Base-by-base conservation (phyloP, 192 early-diverging fungal species). In the Backusella parvicylindrica region DNA sequence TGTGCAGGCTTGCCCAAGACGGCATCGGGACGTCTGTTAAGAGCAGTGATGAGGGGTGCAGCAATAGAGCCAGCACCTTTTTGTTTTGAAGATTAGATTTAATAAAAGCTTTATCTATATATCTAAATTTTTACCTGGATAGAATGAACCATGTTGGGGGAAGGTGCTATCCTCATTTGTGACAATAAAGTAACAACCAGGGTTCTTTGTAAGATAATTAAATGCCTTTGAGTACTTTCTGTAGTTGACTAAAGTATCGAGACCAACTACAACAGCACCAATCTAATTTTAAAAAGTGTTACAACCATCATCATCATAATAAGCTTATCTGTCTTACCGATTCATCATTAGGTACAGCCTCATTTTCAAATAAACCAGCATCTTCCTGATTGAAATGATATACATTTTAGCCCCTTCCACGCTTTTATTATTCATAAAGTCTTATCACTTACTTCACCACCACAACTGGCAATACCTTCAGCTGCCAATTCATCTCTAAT, bases 141-240 rank as follows among this genome's bases (percentile, higher is more conserved):
- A 95, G 41, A 93, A 74, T 33, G 87, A 79, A 18, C 89, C 90
- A 60, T 87, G 91, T 28, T 91, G 86, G 15, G 98, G 98, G 80
- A 92, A 97, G 7, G 96, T 97, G 36, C 89, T 82, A 77, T 99
- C 98, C 74, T 87, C 91, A 75, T 99, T 99, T 64, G 98, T 99
- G 12, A 96, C 88, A 63, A 99, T 85, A 83, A 98, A 99, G 68
- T 93, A 84, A 63, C 90, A 90, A 8, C 89, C 84, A 13, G 85
- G 83, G 77, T 95, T 88, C 35, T 84, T 84, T 32, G 81, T 74
- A 36, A 99, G 84, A 77, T 97, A 95, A 12, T 91, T 90, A 80
- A 92, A 95, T 0, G 98, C 98, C 80, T 93, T 95, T 43, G 96
- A 92, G 47, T 95, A 86, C 85, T 98, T 99, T 81, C 86, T 87